Percentiles rank a stretch among this genome's conserved stretches.
Conservation (phyloP, 495 filamentous ascomycete species). For the Hapsidospora chrysogenum region DNA sequence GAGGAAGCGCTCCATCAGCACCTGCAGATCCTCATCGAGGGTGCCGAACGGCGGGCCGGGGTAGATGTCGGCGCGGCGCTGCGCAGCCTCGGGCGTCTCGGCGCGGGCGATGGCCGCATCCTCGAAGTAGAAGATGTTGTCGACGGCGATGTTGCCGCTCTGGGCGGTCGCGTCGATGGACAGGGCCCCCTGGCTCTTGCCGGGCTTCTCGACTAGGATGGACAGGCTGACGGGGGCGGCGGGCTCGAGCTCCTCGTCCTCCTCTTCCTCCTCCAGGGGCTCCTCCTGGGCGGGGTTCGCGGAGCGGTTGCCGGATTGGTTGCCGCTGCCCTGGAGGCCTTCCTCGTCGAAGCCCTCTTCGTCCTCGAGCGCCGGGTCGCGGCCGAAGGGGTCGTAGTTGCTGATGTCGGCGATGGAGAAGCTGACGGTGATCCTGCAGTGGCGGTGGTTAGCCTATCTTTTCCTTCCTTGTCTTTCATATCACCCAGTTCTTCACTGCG, state of each 20-base stretch:
- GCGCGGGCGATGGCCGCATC: slow-evolving; percentile 51
- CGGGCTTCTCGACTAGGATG: slow-evolving; percentile 71
- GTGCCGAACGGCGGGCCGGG: slow-evolving; percentile 84
- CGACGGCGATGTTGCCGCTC: slow-evolving; percentile 75
- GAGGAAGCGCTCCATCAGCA: slow-evolving; percentile 80
- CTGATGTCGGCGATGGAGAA: slow-evolving; percentile 91
- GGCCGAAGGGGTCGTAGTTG: slow-evolving; percentile 46
- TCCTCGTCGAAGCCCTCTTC: slow-evolving; percentile 16
- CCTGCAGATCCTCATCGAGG: slow-evolving; percentile 89
- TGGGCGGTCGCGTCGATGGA: slow-evolving; percentile 75
- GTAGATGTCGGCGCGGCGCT: slow-evolving; percentile 55
- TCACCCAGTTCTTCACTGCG: too few species aligned
- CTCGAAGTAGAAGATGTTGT: slow-evolving; percentile 78
- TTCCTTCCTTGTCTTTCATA: neutral
- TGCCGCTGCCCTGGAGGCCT: slow-evolving; percentile 1
- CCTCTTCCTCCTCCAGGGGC: slow-evolving; percentile 28
- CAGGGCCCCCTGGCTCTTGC: slow-evolving; percentile 52
- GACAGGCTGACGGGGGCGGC: slow-evolving; percentile 71
- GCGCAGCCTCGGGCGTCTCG: slow-evolving; percentile 24
- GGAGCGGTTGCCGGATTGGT: neutral
- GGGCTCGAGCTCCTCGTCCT: slow-evolving; percentile 29
- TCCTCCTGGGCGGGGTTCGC: slow-evolving; percentile 60
- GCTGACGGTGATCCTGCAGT: slow-evolving; percentile 67
- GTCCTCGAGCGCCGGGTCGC: slow-evolving; percentile 20
- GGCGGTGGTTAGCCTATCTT: slow-evolving; percentile 6